Conservation (phyloP, 768 basidiomycete genomes). For the Rickenella mellea region DNA sequence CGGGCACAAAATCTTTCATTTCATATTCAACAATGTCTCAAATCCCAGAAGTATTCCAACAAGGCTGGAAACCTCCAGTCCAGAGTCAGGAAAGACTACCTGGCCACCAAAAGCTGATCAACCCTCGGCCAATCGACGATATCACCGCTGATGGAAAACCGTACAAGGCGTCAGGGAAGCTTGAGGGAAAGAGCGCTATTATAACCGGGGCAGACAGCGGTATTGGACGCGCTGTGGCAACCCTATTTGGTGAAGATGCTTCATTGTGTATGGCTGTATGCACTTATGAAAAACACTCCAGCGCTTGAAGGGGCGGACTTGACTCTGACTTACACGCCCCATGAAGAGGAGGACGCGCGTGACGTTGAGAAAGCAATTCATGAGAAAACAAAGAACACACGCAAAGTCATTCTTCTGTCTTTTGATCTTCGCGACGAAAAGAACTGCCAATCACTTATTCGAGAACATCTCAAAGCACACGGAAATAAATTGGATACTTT, state of each 20-base stretch:
- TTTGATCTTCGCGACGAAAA: conserved; percentile 30
- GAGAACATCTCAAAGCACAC: conserved; percentile 27
- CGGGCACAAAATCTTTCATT: no score
- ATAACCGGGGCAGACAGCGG: conserved; percentile 44
- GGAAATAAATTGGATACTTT: conserved; percentile 27
- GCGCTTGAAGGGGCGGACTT: conserved; percentile 28
- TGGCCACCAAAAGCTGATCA: conserved; percentile 20
- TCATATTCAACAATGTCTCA: no score
- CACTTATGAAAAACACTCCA: conserved; percentile 1
- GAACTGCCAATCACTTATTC: conserved; percentile 26
- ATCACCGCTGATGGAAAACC: conserved; percentile 32
- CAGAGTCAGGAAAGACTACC: conserved; percentile 20
- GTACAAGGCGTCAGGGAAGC: conserved; percentile 36
- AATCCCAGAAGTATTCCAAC: conserved; percentile 18
- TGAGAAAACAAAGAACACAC: conserved; percentile 26
- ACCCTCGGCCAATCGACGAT: conserved; percentile 29
- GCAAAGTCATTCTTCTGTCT: conserved; percentile 26
- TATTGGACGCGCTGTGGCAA: conserved; percentile 34
- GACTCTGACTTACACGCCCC: conserved; percentile 18
- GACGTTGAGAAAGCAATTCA: conserved; percentile 26
- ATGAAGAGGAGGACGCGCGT: conserved; percentile 32
- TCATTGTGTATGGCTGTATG: background rate
- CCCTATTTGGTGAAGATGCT: conserved; percentile 23
- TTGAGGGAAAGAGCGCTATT: conserved; percentile 36
- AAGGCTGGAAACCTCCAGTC: conserved; percentile 22